Conservation (phyloP, 108 stramenopile genomes). For the Skeletonema costatum region DNA sequence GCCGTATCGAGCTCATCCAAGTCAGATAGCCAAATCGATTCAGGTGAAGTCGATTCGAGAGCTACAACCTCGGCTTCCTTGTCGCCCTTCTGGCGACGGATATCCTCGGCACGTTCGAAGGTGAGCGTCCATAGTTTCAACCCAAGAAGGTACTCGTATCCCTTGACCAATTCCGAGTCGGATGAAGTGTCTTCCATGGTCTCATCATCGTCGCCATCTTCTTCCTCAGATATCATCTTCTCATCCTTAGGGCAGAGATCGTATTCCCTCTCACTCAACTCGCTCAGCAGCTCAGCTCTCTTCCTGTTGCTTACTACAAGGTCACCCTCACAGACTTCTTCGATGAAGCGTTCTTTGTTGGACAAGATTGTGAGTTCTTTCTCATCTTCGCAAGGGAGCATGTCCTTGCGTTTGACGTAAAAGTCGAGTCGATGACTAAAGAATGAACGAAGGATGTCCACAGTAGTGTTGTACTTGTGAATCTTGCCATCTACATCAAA, state of each 20-base stretch:
- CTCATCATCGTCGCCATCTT: conserved; percentile 55
- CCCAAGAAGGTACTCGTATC: conserved; percentile 98
- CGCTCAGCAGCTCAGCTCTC: conserved; percentile 83
- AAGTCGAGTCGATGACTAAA: conserved; percentile 81
- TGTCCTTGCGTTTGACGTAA: conserved; percentile 91
- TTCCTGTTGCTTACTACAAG: conserved; percentile 94
- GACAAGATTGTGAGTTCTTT: conserved; percentile 81
- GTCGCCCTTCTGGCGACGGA: conserved; percentile 80
- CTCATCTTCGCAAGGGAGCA: conserved; percentile 68
- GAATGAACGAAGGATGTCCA: conserved; percentile 90
- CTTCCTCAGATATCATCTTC: conserved; percentile 21
- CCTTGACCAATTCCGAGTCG: conserved; percentile 77
- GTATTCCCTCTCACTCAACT: conserved; percentile 86
- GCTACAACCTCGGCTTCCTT: conserved; percentile 79
- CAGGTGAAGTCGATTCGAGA: conserved; percentile 79
- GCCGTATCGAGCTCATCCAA: conserved; percentile 92
- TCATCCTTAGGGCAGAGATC: conserved; percentile 74
- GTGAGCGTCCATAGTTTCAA: conserved; percentile 99
- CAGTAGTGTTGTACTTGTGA: conserved; percentile 75
- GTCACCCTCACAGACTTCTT: conserved; percentile 91
- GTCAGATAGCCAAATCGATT: conserved; percentile 91
- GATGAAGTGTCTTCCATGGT: conserved; percentile 53
- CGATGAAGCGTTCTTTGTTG: conserved; percentile 98
- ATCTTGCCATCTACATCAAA: conserved; percentile 90
- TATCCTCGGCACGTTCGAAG: conserved; percentile 91